Conservation (phyloP, 1,139 yeast genomes). For the Nakaseomyces kungkrabaensis region DNA sequence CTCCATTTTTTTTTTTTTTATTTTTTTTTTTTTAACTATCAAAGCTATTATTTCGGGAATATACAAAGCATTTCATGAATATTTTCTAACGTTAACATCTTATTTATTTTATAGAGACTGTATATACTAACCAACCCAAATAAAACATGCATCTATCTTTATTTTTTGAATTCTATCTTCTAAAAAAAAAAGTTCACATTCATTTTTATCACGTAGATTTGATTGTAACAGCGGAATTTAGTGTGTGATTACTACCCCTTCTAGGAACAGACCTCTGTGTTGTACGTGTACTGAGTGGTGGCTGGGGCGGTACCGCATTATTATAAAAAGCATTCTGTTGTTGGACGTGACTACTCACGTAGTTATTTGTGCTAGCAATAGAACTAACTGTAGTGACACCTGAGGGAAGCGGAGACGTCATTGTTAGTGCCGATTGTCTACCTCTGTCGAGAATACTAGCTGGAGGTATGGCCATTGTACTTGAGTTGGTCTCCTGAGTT, state of each 20-base stretch:
- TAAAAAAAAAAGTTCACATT: too few species aligned
- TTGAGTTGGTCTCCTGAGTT: constrained; percentile 49
- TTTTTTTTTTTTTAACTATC: not conserved
- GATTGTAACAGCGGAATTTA: constrained; percentile 15
- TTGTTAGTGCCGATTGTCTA: constrained; percentile 9
- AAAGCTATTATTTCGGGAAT: too few species aligned
- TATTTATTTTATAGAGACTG: not conserved
- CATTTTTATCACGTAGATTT: constrained; percentile 8
- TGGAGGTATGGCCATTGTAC: constrained; percentile 56
- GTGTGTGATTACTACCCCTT: constrained; percentile 12
- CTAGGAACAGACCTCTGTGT: constrained; percentile 10
- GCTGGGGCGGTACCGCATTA: not conserved
- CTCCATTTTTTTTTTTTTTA: not conserved
- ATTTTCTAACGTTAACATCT: not conserved
- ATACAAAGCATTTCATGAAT: not conserved
- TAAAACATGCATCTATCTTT: not conserved
- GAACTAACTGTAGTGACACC: constrained; percentile 5
- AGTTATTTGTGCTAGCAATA: not conserved
- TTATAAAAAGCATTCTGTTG: not conserved
- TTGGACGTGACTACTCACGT: not conserved
- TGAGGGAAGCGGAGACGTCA: not conserved
- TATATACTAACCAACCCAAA: not conserved
- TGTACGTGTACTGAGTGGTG: not conserved
- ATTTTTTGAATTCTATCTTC: not conserved
- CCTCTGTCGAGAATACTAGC: constrained; percentile 51